Percentiles rank a stretch among this genome's conserved stretches.
Conservation (phyloP, 495 filamentous ascomycete species). For the Trichoderma reesei region DNA sequence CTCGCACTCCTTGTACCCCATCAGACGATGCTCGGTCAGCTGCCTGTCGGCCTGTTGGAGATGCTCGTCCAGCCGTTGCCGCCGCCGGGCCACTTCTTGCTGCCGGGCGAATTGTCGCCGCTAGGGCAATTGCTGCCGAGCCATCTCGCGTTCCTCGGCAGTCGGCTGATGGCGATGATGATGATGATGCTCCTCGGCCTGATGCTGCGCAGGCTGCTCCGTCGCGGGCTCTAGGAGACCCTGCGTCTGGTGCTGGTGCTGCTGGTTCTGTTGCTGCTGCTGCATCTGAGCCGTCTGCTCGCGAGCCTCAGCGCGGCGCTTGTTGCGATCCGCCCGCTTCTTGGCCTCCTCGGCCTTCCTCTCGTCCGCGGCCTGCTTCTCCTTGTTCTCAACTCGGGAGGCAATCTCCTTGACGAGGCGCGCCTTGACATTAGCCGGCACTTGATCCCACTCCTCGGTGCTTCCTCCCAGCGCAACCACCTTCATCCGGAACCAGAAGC, state of each 20-base stretch:
- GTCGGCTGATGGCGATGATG: too few relatives aligned
- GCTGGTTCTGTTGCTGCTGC: neutral
- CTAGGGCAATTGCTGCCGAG: too few relatives aligned
- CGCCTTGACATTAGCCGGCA: neutral
- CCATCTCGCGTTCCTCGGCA: too few relatives aligned
- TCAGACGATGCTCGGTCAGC: too few relatives aligned
- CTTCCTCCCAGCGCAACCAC: slow-evolving; percentile 6
- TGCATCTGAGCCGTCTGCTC: neutral
- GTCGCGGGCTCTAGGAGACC: too few relatives aligned
- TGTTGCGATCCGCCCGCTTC: slow-evolving; percentile 6
- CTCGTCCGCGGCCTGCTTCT: neutral
- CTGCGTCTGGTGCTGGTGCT: neutral
- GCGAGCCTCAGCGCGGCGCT: neutral
- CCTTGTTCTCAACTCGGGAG: neutral
- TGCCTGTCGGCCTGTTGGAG: too few relatives aligned
- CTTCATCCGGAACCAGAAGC: slow-evolving; percentile 10
- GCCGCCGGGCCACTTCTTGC: too few relatives aligned
- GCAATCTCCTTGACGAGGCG: slow-evolving; percentile 6
- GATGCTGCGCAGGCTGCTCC: too few relatives aligned
- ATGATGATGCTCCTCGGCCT: too few relatives aligned
- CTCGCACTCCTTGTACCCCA: too few relatives aligned
- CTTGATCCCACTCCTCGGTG: neutral
- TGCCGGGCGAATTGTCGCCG: too few relatives aligned
- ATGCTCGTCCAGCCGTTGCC: too few relatives aligned
- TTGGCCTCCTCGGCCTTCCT: slow-evolving; percentile 4